Evolutionary conservation across 2,329 filamentous ascomycete genomes (phyloP).

Genomic region (Scopulariopsis brevicaulis): DNA sequence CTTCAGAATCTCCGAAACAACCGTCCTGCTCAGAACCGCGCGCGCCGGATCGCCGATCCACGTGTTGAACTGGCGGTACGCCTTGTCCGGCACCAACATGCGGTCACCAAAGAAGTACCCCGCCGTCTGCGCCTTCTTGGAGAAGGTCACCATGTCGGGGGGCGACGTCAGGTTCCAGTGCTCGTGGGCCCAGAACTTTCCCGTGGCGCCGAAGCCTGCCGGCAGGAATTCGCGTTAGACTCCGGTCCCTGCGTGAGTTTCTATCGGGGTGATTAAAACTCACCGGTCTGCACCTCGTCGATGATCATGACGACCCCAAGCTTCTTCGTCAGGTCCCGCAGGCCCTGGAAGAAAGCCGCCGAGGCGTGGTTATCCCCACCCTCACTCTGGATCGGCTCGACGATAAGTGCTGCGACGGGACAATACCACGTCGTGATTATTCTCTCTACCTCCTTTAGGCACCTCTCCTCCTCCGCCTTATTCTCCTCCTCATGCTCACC

Average conservation of each 20-base stretch:
- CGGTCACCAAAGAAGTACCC: conserved; percentile 85
- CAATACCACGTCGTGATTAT: conserved; percentile 70
- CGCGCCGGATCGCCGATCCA: conserved; percentile 92
- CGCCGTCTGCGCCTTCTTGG: conserved; percentile 88
- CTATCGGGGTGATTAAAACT: not conserved
- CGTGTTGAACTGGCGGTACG: conserved; percentile 94
- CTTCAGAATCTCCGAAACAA: conserved; percentile 69
- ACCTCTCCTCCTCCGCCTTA: conserved; percentile 60
- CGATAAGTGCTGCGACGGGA: conserved; percentile 69
- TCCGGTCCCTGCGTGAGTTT: not conserved
- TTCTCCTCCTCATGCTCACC: conserved; percentile 60
- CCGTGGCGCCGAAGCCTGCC: conserved; percentile 70
- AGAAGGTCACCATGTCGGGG: conserved; percentile 91
- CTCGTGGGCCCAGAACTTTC: conserved; percentile 94
- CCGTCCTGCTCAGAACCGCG: conserved; percentile 75
- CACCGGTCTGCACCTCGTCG: conserved; percentile 80
- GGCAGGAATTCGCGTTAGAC: not conserved
- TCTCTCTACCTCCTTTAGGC: conserved; percentile 72
- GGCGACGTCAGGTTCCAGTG: conserved; percentile 76
- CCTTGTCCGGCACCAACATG: conserved; percentile 75
- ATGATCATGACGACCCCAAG: conserved; percentile 78
- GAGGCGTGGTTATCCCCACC: conserved; percentile 92
- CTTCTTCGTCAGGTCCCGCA: conserved; percentile 68
- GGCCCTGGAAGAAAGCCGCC: conserved; percentile 73
- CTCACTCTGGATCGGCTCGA: conserved; percentile 90